A percentile compares a stretch with the other conserved stretches of the same genome.
Evolutionary conservation across 129 eudicot genomes (phyloP).

Genomic region (Gnaphalium uliginosum): DNA sequence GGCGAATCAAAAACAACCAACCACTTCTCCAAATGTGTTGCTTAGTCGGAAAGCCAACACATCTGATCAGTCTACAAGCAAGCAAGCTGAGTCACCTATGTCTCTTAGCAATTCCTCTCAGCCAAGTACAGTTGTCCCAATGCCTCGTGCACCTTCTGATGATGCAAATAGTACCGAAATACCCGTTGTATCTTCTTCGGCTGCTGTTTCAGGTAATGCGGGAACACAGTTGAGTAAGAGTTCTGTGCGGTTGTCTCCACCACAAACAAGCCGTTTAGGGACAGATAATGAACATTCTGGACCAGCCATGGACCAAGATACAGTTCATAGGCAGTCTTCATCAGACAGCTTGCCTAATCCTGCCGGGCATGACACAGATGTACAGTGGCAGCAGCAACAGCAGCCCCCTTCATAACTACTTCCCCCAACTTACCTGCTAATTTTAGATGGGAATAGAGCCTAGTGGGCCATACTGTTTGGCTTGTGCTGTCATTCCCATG

Average conservation of each 20-base stretch:
- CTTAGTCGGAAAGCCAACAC: slow-evolving; percentile 47
- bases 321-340: slow-evolving; percentile 46
- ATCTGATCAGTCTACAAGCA: slow-evolving; percentile 41
- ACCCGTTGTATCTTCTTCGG: slow-evolving; percentile 39
- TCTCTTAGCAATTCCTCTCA: slow-evolving; percentile 33
- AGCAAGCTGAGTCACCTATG: slow-evolving; percentile 31
- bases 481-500: slow-evolving; percentile 42
- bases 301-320: slow-evolving; percentile 38
- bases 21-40: slow-evolving; percentile 38
- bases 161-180: slow-evolving; percentile 36
- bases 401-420: slow-evolving; percentile 39
- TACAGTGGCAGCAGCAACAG: slow-evolving; percentile 51
- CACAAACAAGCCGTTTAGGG: slow-evolving; percentile 33
- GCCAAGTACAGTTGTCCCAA: slow-evolving; percentile 19
- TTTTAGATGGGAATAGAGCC: slow-evolving; percentile 44
- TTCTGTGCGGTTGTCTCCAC: slow-evolving; percentile 34
- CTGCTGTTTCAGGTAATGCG: slow-evolving; percentile 37
- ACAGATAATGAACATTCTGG: slow-evolving; percentile 38
- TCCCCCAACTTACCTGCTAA: slow-evolving; percentile 39
- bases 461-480: slow-evolving; percentile 26
- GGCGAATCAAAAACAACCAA: slow-evolving; percentile 43
- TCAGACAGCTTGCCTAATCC: slow-evolving; percentile 40
- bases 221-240: slow-evolving; percentile 36
- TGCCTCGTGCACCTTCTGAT: slow-evolving; percentile 30
- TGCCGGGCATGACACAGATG: slow-evolving; percentile 41